Evolutionary conservation across 768 basidiomycete genomes (phyloP).

Genomic region (Psilocybe cubensis): DNA sequence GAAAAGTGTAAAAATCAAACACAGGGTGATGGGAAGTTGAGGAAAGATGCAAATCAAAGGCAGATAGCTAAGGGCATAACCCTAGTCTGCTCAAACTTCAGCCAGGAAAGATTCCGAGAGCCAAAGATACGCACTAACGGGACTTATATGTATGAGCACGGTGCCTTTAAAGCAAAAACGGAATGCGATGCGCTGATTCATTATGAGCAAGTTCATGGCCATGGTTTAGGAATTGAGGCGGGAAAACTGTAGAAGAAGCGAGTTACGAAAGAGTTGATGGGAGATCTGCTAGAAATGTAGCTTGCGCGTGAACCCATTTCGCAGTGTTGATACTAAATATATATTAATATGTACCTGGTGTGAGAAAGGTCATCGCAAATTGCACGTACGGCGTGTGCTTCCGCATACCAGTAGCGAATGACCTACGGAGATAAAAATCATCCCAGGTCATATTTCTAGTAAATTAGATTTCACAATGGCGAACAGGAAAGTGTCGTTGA

Average conservation of each 20-base stretch:
- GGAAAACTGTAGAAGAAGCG: neutral
- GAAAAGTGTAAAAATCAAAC: neutral
- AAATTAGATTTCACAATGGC: too few species aligned
- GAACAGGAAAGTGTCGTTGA: too few species aligned
- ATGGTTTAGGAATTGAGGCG: neutral
- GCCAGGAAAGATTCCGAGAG: neutral
- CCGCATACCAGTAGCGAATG: too few species aligned
- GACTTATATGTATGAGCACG: too few species aligned
- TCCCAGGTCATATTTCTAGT: too few species aligned
- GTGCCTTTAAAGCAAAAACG: neutral
- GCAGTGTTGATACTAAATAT: too few species aligned
- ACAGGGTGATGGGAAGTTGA: neutral
- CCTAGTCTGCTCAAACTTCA: neutral
- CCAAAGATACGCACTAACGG: neutral
- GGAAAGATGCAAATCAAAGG: neutral
- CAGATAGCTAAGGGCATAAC: neutral
- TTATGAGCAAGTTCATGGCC: neutral
- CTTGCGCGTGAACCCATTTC: too few species aligned
- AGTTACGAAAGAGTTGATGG: neutral
- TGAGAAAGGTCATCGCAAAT: too few species aligned
- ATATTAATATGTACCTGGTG: too few species aligned
- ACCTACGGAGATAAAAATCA: too few species aligned
- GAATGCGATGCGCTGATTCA: neutral
- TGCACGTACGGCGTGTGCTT: too few species aligned
- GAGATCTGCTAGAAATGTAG: too few species aligned